phyloP scores from a whole-genome alignment of 2,329 filamentous ascomycete genomes.

The Lecanicillium sp. region DNA sequence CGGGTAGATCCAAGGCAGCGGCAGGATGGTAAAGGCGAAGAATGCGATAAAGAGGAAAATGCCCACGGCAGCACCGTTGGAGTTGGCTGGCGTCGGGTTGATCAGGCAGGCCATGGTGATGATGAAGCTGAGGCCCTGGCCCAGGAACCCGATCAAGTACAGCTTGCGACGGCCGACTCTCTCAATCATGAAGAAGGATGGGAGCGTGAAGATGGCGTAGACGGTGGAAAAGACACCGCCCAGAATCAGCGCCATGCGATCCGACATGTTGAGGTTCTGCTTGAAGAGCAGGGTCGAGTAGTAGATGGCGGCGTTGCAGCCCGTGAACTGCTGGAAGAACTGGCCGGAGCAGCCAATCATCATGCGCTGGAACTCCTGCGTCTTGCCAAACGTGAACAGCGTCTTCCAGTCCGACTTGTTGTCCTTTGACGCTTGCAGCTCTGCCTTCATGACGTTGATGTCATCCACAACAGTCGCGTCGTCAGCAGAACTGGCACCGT shows the following conservation, averaged over 20 bases:
- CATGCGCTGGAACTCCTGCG: constrained; percentile 59
- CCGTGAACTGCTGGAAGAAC: constrained; percentile 55
- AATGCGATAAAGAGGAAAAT: constrained; percentile 64
- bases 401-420: constrained; percentile 36
- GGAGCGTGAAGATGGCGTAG: constrained; percentile 48
- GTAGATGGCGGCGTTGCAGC: constrained; percentile 53
- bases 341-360: constrained; percentile 51
- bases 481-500: constrained; percentile 10
- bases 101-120: constrained; percentile 57
- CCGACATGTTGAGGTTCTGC: constrained; percentile 26
- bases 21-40: constrained; percentile 59
- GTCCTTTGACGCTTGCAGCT: constrained; percentile 25
- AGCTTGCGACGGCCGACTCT: constrained; percentile 37
- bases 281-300: constrained; percentile 54
- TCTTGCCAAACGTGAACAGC: constrained; percentile 54
- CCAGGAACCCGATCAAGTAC: constrained; percentile 34
- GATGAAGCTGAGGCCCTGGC: constrained; percentile 50
- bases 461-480: constrained; percentile 1
- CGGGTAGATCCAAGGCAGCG: constrained; percentile 53
- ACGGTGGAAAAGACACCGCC: constrained; percentile 45
- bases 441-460: constrained; percentile 14
- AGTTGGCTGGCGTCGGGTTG: constrained; percentile 52
- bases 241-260: constrained; percentile 36
- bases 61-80: constrained; percentile 61
- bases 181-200: constrained; percentile 46